Conservation (phyloP, 2,329 filamentous ascomycete genomes). For the Madurella fahalii region DNA sequence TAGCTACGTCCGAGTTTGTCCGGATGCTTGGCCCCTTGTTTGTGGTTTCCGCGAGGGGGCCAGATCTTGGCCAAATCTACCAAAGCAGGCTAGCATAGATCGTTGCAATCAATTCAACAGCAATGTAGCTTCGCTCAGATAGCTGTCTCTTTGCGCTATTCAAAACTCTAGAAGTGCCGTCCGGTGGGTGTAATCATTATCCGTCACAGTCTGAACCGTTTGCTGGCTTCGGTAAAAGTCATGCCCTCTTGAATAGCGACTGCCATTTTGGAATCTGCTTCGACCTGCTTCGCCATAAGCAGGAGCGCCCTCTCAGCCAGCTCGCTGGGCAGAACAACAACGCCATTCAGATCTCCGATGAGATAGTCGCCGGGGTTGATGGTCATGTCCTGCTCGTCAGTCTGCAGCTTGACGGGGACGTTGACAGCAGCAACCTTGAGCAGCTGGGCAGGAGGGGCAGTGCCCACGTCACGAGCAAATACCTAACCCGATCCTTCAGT, state of each 20-base stretch:
- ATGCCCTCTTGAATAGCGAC: conserved; percentile 39
- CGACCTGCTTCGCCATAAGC: conserved; percentile 39
- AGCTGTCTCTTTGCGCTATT: too few relatives aligned
- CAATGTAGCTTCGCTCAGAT: too few relatives aligned
- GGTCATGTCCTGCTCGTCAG: conserved; percentile 36
- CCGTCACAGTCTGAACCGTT: conserved; percentile 36
- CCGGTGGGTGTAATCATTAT: too few relatives aligned
- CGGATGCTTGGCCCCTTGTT: too few relatives aligned
- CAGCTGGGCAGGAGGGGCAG: conserved; percentile 39
- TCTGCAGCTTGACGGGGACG: conserved; percentile 37
- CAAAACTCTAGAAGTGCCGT: neutral
- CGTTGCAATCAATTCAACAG: too few relatives aligned
- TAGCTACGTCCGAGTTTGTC: too few relatives aligned
- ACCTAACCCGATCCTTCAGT: conserved; percentile 25
- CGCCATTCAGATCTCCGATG: conserved; percentile 43
- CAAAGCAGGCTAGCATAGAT: too few relatives aligned
- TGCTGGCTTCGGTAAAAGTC: conserved; percentile 42
- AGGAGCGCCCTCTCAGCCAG: conserved; percentile 38
- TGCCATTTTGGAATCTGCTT: conserved; percentile 41
- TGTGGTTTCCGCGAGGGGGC: too few relatives aligned
- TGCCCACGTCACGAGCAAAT: conserved; percentile 43
- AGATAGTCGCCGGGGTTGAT: conserved; percentile 43
- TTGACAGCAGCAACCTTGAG: conserved; percentile 42
- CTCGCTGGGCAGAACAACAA: conserved; percentile 39
- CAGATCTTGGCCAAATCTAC: too few relatives aligned